Conservation (phyloP, 1,284 basidiomycete genomes). For the Phylloboletellus chloephorus region DNA sequence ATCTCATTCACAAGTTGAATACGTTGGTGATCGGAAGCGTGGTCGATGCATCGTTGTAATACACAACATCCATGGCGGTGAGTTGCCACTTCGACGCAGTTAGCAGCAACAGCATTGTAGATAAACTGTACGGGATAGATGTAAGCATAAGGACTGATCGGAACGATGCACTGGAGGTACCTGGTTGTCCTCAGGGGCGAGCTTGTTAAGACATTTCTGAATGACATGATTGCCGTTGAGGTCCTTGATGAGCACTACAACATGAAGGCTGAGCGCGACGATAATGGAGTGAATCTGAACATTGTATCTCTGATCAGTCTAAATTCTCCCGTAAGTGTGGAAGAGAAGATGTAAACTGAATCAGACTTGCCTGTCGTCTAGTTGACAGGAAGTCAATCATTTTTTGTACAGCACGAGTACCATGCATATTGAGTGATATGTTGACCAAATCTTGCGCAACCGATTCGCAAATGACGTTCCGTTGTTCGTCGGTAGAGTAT, state of each 20-base stretch:
- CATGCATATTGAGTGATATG: slow-evolving; percentile 99
- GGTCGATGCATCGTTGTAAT: slow-evolving; percentile 96
- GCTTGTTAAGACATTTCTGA: slow-evolving; percentile 98
- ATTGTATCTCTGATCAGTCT: slow-evolving; percentile 77
- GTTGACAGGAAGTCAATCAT: slow-evolving; percentile 99
- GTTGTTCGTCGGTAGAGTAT: slow-evolving; percentile 96
- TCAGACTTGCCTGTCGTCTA: slow-evolving; percentile 74
- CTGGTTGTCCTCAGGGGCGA: slow-evolving; percentile 97
- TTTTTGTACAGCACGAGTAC: slow-evolving; percentile 98
- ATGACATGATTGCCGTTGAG: slow-evolving; percentile 99
- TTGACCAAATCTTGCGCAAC: slow-evolving; percentile 96
- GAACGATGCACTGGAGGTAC: slow-evolving; percentile 34
- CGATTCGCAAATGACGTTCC: slow-evolving; percentile 95
- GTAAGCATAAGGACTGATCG: slow-evolving; percentile 2
- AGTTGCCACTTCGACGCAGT: slow-evolving; percentile 98
- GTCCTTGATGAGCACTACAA: slow-evolving; percentile 99
- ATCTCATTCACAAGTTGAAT: slow-evolving; percentile 98
- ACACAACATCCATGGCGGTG: slow-evolving; percentile 99
- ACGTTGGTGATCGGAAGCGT: slow-evolving; percentile 93
- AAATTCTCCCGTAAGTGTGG: slow-evolving; percentile 42
- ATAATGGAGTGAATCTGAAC: slow-evolving; percentile 97
- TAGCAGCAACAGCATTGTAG: slow-evolving; percentile 98
- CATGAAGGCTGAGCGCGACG: slow-evolving; percentile 92
- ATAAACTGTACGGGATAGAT: slow-evolving; percentile 66
- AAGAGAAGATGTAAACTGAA: slow-evolving; percentile 27